Percentiles rank a stretch among this genome's conserved stretches.
These are phyloP conservation scores for Vaccinium macrocarpon DNA, from an alignment of 148 eudicot genomes.

Conservation along the genomic window DNA sequence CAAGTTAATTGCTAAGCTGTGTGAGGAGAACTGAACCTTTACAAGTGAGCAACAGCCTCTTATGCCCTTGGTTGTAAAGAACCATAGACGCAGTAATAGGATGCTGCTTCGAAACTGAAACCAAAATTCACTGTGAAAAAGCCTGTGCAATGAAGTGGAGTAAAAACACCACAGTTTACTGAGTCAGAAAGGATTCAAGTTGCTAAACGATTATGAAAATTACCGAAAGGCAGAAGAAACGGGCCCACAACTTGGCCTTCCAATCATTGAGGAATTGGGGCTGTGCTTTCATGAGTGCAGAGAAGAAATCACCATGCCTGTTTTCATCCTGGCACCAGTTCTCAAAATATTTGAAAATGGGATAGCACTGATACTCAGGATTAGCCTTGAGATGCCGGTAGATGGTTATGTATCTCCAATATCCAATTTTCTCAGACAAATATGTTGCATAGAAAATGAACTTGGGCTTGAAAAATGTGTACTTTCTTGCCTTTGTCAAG, in stretches of 20 bases:
- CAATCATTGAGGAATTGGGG: slow-evolving; percentile 99
- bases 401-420: slow-evolving; percentile 99
- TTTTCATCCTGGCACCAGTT: slow-evolving; percentile 99
- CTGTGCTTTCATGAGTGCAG: slow-evolving; percentile 95
- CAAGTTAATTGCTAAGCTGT: background rate
- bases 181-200: background rate
- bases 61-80: too few species aligned
- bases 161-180: background rate
- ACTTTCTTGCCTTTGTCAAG: slow-evolving; percentile 93
- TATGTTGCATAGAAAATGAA: slow-evolving; percentile 98
- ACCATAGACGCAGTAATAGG: background rate
- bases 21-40: background rate
- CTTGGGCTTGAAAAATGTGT: slow-evolving; percentile 98
- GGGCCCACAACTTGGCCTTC: slow-evolving; percentile 97
- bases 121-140: background rate
- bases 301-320: slow-evolving; percentile 98
- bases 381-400: slow-evolving; percentile 91
- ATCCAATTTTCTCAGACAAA: slow-evolving; percentile 92
- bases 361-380: slow-evolving; percentile 88
- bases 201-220: background rate
- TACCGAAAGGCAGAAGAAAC: slow-evolving; percentile 99
- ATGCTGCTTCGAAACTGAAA: background rate
- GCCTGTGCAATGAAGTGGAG: background rate
- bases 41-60: background rate
- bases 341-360: slow-evolving; percentile 95